Conservation (phyloP, 495 filamentous ascomycete species). For the Aspergillus kassunensis region DNA sequence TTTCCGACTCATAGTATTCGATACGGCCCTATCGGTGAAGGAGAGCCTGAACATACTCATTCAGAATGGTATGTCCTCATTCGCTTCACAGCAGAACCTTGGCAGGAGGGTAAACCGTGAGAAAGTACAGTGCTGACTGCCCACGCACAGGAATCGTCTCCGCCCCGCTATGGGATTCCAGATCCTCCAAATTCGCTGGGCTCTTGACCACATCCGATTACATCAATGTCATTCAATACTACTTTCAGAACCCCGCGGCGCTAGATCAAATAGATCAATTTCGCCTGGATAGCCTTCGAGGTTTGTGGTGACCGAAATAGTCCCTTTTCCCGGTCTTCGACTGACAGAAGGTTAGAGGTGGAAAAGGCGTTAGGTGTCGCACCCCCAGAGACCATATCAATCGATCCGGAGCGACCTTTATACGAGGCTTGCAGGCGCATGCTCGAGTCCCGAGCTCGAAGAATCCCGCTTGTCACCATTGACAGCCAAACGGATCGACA, state of each 20-base stretch:
- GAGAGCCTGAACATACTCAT: constrained; percentile 94
- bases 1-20: constrained; percentile 92
- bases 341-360: constrained; percentile 59
- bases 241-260: constrained; percentile 94
- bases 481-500: constrained; percentile 92
- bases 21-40: constrained; percentile 91
- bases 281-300: constrained; percentile 85
- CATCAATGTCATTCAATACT: constrained; percentile 98
- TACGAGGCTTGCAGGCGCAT: constrained; percentile 95
- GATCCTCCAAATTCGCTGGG: constrained; percentile 88
- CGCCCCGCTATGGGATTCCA: constrained; percentile 95
- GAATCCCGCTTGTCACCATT: constrained; percentile 89
- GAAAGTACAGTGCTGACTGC: constrained; percentile 25
- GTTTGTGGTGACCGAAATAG: constrained; percentile 35
- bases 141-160: constrained; percentile 81
- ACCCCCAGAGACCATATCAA: constrained; percentile 92
- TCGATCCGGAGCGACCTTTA: constrained; percentile 81
- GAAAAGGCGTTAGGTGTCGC: constrained; percentile 88
- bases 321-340: neutral
- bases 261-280: constrained; percentile 90
- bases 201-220: constrained; percentile 94
- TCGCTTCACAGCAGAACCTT: too few species aligned
- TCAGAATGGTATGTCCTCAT: constrained; percentile 76
- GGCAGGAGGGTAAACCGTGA: neutral
- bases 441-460: constrained; percentile 85